A percentile compares a stretch with the other conserved stretches of the same genome.
These are phyloP conservation scores for Loxodes magnus DNA, from an alignment of 73 alveolate species.

Conservation along the genomic window DNA sequence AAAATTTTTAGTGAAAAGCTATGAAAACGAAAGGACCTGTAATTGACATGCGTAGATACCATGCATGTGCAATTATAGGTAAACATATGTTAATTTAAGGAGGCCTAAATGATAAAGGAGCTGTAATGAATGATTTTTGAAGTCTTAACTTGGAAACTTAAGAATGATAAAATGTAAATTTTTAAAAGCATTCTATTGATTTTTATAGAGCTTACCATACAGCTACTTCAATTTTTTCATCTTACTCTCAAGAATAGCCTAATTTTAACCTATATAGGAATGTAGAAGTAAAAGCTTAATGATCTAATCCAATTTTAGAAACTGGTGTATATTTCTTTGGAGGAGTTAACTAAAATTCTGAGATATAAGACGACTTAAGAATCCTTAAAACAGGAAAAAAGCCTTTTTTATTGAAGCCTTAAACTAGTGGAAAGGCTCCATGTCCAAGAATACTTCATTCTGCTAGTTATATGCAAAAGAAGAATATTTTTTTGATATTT, in stretches of 20 bases:
- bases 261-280: no score
- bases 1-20: neutral
- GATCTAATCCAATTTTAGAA: no score
- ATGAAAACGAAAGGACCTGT: neutral
- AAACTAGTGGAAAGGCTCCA: slow-evolving; percentile 4
- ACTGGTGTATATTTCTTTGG: slow-evolving; percentile 13
- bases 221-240: no score
- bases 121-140: neutral
- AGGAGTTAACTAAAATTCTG: slow-evolving; percentile 1
- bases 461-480: neutral
- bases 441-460: slow-evolving; percentile 9
- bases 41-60: neutral
- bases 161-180: neutral
- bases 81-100: slow-evolving; percentile 11
- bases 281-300: no score
- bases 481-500: slow-evolving; percentile 3
- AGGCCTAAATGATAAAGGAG: slow-evolving; percentile 7
- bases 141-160: neutral
- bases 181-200: neutral
- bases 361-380: neutral
- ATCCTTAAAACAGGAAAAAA: neutral
- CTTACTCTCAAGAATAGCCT: no score
- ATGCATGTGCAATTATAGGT: slow-evolving; percentile 6
- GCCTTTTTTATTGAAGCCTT: slow-evolving; percentile 2
- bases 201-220: no score